phyloP scores from a whole-genome alignment of 441 rosid genomes.

The Biscutella laevigata region DNA sequence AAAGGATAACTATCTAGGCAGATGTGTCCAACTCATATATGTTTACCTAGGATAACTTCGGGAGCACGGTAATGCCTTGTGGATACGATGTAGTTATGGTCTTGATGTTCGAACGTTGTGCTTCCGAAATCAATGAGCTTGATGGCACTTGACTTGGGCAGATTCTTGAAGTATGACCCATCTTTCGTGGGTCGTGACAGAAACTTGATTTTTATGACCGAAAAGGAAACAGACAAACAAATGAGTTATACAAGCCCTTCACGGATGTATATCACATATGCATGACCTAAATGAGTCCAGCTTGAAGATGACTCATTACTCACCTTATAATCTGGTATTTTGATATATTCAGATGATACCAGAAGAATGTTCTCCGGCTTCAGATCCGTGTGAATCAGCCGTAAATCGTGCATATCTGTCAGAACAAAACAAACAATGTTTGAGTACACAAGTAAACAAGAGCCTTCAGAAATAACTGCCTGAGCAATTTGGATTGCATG shows the following conservation, averaged over 20 bases:
- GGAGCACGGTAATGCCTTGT: slow-evolving; percentile 95
- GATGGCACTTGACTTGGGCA: slow-evolving; percentile 88
- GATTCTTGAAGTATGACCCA: slow-evolving; percentile 65
- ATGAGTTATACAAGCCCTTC: background rate
- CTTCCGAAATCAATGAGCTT: slow-evolving; percentile 96
- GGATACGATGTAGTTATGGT: slow-evolving; percentile 81
- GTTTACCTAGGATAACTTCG: slow-evolving; percentile 76
- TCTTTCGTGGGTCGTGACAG: slow-evolving; percentile 65
- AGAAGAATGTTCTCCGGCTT: slow-evolving; percentile 93
- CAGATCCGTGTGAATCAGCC: slow-evolving; percentile 81
- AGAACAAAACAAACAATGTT: slow-evolving; percentile 5
- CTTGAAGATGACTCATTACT: background rate
- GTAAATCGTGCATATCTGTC: slow-evolving; percentile 90
- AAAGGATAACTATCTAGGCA: background rate
- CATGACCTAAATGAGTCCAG: background rate
- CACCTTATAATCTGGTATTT: slow-evolving; percentile 85
- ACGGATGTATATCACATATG: background rate
- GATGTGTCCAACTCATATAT: background rate
- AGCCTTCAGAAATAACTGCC: background rate
- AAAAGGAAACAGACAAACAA: slow-evolving; percentile 8
- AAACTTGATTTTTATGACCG: slow-evolving; percentile 32
- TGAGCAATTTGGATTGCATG: slow-evolving; percentile 4
- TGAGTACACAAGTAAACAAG: slow-evolving; percentile 19
- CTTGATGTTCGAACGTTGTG: slow-evolving; percentile 76
- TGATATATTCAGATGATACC: slow-evolving; percentile 73